phyloP scores from a whole-genome alignment of 441 rosid species.

The Gossypium schwendimanii region DNA sequence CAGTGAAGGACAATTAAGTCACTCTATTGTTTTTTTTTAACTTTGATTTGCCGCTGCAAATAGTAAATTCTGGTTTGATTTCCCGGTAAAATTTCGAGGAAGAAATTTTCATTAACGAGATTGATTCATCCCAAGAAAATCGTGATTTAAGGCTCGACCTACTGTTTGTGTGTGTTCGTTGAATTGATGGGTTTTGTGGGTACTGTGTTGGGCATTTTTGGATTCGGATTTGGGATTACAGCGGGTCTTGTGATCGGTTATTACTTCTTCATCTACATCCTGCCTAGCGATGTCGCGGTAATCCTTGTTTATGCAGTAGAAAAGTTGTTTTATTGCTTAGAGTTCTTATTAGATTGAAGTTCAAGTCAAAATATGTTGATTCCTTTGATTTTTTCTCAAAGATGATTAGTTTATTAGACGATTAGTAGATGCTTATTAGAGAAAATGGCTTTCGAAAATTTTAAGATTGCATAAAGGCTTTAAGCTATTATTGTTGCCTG shows the following conservation, averaged over 20 bases:
- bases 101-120: background rate
- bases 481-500: background rate
- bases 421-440: background rate
- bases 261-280: constrained; percentile 65
- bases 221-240: constrained; percentile 80
- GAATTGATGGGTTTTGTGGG: constrained; percentile 50
- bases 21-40: background rate
- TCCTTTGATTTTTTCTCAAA: background rate
- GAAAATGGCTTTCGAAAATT: background rate
- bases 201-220: constrained; percentile 59
- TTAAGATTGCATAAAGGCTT: background rate
- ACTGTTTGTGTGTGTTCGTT: background rate
- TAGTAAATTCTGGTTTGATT: background rate
- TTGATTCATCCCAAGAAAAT: background rate
- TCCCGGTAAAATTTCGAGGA: background rate
- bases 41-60: background rate
- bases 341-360: background rate
- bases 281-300: constrained; percentile 72
- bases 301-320: background rate
- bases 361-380: background rate
- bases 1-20: constrained; percentile 1
- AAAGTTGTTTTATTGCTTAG: background rate
- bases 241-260: constrained; percentile 73
- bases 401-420: background rate
- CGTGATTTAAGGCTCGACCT: background rate